These are phyloP conservation scores for Echium plantagineum DNA, from an alignment of 257 asterid genomes.

Conservation along the genomic window DNA sequence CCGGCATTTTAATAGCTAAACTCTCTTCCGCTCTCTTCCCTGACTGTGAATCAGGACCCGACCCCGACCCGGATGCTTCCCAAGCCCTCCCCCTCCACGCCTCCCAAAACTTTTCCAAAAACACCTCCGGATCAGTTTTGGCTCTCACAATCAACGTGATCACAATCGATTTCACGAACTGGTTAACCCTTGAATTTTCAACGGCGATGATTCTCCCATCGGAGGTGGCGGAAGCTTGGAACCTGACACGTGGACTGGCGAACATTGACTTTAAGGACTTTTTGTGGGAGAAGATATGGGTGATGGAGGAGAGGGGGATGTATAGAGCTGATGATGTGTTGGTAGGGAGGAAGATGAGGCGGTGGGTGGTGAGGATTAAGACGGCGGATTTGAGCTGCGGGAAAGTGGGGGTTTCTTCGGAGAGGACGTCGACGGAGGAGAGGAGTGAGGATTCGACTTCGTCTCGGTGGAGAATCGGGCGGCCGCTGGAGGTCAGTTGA, in stretches of 20 bases:
- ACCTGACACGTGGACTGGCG: constrained; percentile 65
- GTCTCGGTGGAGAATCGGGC: constrained; percentile 52
- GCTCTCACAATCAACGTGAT: constrained; percentile 54
- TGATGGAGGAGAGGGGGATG: constrained; percentile 49
- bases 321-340: constrained; percentile 12
- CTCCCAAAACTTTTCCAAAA: constrained; percentile 70
- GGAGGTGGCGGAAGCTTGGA: constrained; percentile 37
- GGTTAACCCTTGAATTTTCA: too few relatives aligned
- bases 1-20: constrained; percentile 57
- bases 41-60: constrained; percentile 18
- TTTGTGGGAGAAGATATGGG: constrained; percentile 43
- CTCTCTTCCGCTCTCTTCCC: constrained; percentile 21
- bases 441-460: constrained; percentile 75
- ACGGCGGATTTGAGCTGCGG: constrained; percentile 67
- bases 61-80: constrained; percentile 34
- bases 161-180: constrained; percentile 23
- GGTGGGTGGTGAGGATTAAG: constrained; percentile 70
- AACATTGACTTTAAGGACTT: constrained; percentile 74
- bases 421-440: constrained; percentile 61
- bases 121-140: constrained; percentile 59
- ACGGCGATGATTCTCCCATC: too few relatives aligned
- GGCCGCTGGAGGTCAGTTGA: constrained; percentile 61
- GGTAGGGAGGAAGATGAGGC: constrained; percentile 62
- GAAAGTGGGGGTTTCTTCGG: constrained; percentile 55
- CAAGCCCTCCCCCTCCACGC: constrained; percentile 73